These are phyloP conservation scores for Mycena galopus DNA, from an alignment of 768 basidiomycete species.

Conservation along the genomic window DNA sequence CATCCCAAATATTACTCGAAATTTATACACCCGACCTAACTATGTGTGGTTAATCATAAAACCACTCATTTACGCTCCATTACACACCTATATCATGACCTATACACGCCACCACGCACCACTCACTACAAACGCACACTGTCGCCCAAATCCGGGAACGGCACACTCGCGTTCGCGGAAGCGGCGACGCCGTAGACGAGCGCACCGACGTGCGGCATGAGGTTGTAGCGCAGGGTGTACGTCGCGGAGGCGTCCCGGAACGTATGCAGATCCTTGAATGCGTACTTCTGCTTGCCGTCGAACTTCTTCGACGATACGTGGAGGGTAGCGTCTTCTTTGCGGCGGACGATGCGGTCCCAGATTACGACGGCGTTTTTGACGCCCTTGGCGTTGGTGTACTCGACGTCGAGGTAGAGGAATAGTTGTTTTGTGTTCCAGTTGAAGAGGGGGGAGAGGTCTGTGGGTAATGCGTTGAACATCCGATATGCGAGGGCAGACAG, in stretches of 20 bases:
- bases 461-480: constrained; percentile 6
- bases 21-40: no score
- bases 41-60: no score
- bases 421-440: constrained; percentile 98
- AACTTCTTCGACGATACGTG: constrained; percentile 61
- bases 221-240: constrained; percentile 86
- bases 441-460: constrained; percentile 88
- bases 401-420: constrained; percentile 88
- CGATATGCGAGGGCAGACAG: neutral
- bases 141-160: no score
- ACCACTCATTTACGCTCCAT: no score
- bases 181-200: constrained; percentile 82
- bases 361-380: constrained; percentile 88
- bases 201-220: constrained; percentile 93
- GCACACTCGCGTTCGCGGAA: constrained; percentile 51
- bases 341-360: constrained; percentile 93
- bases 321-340: constrained; percentile 80
- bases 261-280: constrained; percentile 71
- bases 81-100: no score
- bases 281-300: constrained; percentile 79
- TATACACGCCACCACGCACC: no score
- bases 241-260: constrained; percentile 51
- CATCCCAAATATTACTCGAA: no score
- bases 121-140: no score
- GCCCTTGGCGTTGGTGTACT: constrained; percentile 80